A percentile compares a stretch with the other conserved stretches of the same genome.
These are phyloP conservation scores for Rubus parviflorus DNA, from an alignment of 306 rosid species.

Conservation along the genomic window DNA sequence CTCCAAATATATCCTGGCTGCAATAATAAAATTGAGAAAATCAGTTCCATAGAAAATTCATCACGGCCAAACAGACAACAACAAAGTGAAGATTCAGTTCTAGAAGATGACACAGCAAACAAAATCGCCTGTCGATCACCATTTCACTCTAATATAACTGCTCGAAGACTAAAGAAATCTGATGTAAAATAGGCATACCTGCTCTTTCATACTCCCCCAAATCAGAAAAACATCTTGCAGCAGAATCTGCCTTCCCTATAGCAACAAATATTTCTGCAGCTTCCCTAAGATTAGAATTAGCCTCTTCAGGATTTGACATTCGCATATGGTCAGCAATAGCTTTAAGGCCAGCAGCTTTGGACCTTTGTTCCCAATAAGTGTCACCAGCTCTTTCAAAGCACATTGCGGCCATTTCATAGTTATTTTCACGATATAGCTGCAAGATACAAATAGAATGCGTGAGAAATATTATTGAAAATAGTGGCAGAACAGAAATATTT, in stretches of 20 bases:
- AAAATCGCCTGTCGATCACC: neutral
- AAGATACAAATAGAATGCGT: neutral
- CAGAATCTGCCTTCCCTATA: slow-evolving; percentile 42
- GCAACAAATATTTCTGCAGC: slow-evolving; percentile 54
- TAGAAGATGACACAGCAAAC: neutral
- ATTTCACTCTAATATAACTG: neutral
- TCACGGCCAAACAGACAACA: neutral
- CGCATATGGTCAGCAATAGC: slow-evolving; percentile 38
- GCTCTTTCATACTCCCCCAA: slow-evolving; percentile 46
- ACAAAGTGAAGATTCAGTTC: neutral
- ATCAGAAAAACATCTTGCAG: slow-evolving; percentile 58
- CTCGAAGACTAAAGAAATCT: too few species aligned
- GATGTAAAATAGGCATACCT: slow-evolving; percentile 30
- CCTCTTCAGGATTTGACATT: slow-evolving; percentile 26
- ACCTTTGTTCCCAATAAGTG: slow-evolving; percentile 38
- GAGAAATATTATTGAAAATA: neutral
- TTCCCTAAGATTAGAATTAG: slow-evolving; percentile 39
- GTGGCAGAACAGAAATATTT: neutral
- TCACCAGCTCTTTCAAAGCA: slow-evolving; percentile 58
- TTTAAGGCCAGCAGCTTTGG: slow-evolving; percentile 52
- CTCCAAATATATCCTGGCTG: slow-evolving; percentile 49
- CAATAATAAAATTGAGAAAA: neutral
- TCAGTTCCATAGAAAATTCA: neutral
- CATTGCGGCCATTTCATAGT: slow-evolving; percentile 49
- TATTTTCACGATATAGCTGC: slow-evolving; percentile 47